Evolutionary conservation across 2,329 filamentous ascomycete species (phyloP).

Genomic region (Nemania sp.): DNA sequence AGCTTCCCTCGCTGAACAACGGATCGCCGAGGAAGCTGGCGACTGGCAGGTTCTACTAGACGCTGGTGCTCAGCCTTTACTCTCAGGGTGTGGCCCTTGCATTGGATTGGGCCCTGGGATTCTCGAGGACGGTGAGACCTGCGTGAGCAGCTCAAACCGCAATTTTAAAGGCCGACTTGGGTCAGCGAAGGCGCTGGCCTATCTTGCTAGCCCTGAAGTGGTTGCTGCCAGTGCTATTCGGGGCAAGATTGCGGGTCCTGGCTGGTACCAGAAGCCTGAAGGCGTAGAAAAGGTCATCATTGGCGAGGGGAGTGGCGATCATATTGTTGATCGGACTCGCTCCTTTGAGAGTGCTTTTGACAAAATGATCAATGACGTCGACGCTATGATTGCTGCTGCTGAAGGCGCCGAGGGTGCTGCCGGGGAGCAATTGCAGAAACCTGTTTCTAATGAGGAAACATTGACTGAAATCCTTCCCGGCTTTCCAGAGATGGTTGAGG

Average conservation of each 20-base stretch:
- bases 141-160: conserved; percentile 57
- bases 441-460: conserved; percentile 68
- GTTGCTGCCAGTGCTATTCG: conserved; percentile 88
- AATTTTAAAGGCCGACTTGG: conserved; percentile 54
- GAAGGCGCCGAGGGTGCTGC: too few relatives aligned
- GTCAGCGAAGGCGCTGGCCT: neutral
- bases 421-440: too few relatives aligned
- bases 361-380: neutral
- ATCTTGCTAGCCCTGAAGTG: conserved; percentile 78
- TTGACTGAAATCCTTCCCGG: conserved; percentile 82
- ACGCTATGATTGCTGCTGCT: conserved; percentile 5
- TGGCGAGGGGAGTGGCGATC: conserved; percentile 50
- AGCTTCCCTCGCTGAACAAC: conserved; percentile 82
- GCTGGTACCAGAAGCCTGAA: conserved; percentile 79
- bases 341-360: neutral
- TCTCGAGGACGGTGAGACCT: conserved; percentile 63
- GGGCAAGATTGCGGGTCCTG: conserved; percentile 80
- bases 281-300: conserved; percentile 74
- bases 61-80: conserved; percentile 79
- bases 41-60: conserved; percentile 87
- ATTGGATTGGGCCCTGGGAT: conserved; percentile 68
- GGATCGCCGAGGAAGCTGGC: conserved; percentile 79
- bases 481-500: conserved; percentile 84
- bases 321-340: neutral
- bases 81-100: conserved; percentile 83